Conservation (phyloP, 1,139 yeast species). For the Yamadazyma buinensis region DNA sequence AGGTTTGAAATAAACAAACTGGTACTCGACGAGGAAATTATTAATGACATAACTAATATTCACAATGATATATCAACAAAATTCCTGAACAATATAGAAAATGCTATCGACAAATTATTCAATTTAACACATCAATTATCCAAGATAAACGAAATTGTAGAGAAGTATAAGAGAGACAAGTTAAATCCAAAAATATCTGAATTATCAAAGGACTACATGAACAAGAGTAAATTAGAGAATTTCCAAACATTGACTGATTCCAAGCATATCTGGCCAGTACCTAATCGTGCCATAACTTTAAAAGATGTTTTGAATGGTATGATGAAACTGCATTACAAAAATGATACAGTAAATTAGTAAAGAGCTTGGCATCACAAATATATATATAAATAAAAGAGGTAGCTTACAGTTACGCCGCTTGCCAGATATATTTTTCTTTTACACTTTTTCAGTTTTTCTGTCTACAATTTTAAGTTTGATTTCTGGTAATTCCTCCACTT, state of each 20-base stretch:
- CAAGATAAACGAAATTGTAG: conserved; percentile 20
- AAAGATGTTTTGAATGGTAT: conserved; percentile 20
- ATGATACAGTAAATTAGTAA: background rate
- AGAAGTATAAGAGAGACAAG: conserved; percentile 13
- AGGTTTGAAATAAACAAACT: conserved; percentile 1
- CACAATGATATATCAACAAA: conserved; percentile 10
- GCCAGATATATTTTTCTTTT: no score
- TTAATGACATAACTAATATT: conserved; percentile 5
- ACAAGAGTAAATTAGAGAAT: conserved; percentile 14
- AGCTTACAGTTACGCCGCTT: no score
- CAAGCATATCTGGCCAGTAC: conserved; percentile 16
- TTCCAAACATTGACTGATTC: conserved; percentile 3
- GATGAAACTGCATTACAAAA: conserved; percentile 14
- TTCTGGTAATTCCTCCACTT: no score
- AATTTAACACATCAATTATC: conserved; percentile 20
- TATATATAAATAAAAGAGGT: no score
- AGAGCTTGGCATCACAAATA: no score
- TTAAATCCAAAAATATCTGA: conserved; percentile 18
- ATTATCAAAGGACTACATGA: conserved; percentile 18
- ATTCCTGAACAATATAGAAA: conserved; percentile 17
- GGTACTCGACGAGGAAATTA: conserved; percentile 5
- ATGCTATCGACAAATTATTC: conserved; percentile 22
- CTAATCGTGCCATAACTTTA: conserved; percentile 15
- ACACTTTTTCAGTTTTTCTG: no score
- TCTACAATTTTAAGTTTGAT: no score